Evolutionary conservation across 805 yeast genomes (phyloP).

Genomic region (Candida loeiensis): DNA sequence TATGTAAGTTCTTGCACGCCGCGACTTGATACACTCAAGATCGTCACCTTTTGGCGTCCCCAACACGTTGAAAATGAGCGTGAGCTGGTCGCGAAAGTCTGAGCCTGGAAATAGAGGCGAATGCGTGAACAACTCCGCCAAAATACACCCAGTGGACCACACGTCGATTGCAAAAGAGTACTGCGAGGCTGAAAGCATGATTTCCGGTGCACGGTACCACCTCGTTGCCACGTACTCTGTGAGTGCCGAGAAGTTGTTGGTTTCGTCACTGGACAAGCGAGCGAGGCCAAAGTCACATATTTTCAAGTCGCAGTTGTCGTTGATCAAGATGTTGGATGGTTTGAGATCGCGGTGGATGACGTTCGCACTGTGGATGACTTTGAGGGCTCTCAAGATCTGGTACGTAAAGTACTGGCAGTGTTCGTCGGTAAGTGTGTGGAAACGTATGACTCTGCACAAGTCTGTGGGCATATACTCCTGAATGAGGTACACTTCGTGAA

Average conservation of each 20-base stretch:
- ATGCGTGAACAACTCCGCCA: conserved; percentile 63
- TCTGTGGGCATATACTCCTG: conserved; percentile 81
- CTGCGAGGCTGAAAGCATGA: conserved; percentile 69
- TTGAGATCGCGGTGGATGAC: conserved; percentile 77
- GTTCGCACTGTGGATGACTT: conserved; percentile 66
- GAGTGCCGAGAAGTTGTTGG: conserved; percentile 40
- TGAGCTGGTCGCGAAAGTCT: conserved; percentile 66
- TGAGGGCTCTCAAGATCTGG: conserved; percentile 67
- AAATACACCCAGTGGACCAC: conserved; percentile 78
- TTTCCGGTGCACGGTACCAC: conserved; percentile 84
- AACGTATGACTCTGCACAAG: conserved; percentile 56
- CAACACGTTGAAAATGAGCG: conserved; percentile 61
- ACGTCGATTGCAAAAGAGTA: conserved; percentile 75
- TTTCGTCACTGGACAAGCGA: conserved; percentile 31
- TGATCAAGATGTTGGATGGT: conserved; percentile 67
- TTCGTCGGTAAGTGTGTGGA: conserved; percentile 57
- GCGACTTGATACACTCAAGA: conserved; percentile 18
- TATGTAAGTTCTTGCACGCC: conserved; percentile 26
- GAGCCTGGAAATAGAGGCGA: conserved; percentile 73
- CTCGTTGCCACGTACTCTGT: conserved; percentile 83
- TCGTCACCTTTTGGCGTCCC: conserved; percentile 57
- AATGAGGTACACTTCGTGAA: conserved; percentile 69
- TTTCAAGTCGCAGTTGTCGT: conserved; percentile 69
- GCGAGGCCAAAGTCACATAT: conserved; percentile 80
- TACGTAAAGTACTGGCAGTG: conserved; percentile 69